Percentiles rank a stretch among this genome's conserved stretches.
phyloP scores from a whole-genome alignment of 805 yeast species.

The Candida incommunis region DNA sequence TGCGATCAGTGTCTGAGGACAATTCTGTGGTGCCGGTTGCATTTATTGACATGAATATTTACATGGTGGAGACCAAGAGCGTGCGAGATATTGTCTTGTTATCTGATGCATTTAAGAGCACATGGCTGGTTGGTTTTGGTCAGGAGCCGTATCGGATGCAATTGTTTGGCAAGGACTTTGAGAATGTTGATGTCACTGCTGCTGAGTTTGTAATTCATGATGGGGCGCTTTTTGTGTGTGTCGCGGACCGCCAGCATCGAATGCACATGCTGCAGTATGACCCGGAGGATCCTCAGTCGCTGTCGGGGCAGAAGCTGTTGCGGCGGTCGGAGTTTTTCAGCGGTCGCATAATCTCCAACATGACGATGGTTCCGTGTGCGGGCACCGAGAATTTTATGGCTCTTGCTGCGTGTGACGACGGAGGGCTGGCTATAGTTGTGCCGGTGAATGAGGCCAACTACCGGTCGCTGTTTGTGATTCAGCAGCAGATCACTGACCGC shows the following conservation, averaged over 20 bases:
- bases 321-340: constrained; percentile 57
- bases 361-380: constrained; percentile 17
- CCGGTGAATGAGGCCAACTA: constrained; percentile 68
- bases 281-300: constrained; percentile 78
- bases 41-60: constrained; percentile 73
- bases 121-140: constrained; percentile 78
- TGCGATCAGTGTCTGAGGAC: constrained; percentile 75
- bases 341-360: constrained; percentile 31
- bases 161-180: constrained; percentile 58
- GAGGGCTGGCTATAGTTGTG: constrained; percentile 56
- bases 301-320: constrained; percentile 64
- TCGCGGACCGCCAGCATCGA: constrained; percentile 53
- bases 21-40: constrained; percentile 87
- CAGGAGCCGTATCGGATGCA: constrained; percentile 89
- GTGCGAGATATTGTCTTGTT: constrained; percentile 69
- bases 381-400: constrained; percentile 27
- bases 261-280: constrained; percentile 73
- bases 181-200: constrained; percentile 44
- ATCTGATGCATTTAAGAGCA: constrained; percentile 68
- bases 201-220: constrained; percentile 68
- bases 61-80: constrained; percentile 64
- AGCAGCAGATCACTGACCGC: constrained; percentile 75
- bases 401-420: constrained; percentile 66
- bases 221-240: constrained; percentile 49
- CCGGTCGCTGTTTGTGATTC: constrained; percentile 69